Evolutionary conservation across 148 eudicot species (phyloP), one percentile per base, ranked within the genome.

Genomic region (Chenopodium berlandieri): DNA sequence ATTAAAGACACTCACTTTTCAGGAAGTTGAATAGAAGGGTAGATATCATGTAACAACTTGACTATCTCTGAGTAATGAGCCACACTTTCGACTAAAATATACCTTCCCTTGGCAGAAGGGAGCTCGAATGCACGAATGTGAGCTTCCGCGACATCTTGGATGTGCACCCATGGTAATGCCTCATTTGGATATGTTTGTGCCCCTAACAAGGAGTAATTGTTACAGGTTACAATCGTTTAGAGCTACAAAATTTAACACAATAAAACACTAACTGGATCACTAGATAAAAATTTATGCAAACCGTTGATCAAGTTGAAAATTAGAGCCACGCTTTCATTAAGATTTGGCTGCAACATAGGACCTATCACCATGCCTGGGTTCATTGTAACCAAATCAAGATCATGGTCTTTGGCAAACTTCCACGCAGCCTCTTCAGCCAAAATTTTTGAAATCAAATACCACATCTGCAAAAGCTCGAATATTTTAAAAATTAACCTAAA

Each of bases 71-170:
- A 82, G 44, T 27, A 19, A 74, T 69, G 73, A 0, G 74, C 32
- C 56, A 85, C 87, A 64, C 58, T 75, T 46, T 76, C 88, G 32
- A 86, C 91, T 40, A 91, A 76, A 70, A 88, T 85, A 65, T 90
- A 91, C 78, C 94, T 86, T n/a, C 92, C 94, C 73, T 58, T 81
- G 11, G 94, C 92, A 3, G 88, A 86, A 79, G 89, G 82, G 62
- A 74, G 73, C 82, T 91, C 94, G 68, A 83, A 90, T 71, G 94
- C 94, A 77, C 19, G 78, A 37, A 91, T 73, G 72, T 91, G 94
- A 10, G 91, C 92, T 63, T 73, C 47, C 7, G 86, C 90, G 14
- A 90, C 89, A 85, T 91, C 92, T 73, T 88, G 87, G 67, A 90
- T 87, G 87, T 91, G 87, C 37, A 91, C 91, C 81, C 73, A 85